A percentile compares a stretch with the other conserved stretches of the same genome.
Conservation (phyloP, 176 grass and related monocot species). For the Oryza glaberrima region DNA sequence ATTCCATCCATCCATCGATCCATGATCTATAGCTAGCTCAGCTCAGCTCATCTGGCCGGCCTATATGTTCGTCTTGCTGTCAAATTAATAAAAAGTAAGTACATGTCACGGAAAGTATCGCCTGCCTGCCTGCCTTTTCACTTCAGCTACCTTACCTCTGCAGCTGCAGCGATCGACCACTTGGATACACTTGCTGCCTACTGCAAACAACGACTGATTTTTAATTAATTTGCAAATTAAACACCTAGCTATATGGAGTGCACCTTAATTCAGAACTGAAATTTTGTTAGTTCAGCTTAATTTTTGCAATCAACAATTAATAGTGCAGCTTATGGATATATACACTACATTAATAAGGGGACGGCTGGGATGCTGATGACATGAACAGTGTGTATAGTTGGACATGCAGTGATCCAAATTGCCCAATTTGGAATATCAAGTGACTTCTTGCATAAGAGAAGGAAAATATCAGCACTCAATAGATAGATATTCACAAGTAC, state of each 20-base stretch:
- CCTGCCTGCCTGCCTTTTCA: background rate
- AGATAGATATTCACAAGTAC: background rate
- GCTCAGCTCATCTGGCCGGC: background rate
- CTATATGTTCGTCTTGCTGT: background rate
- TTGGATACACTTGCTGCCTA: background rate
- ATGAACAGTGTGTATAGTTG: background rate
- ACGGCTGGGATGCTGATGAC: too few relatives aligned
- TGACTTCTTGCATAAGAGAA: background rate
- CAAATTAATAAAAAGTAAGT: constrained; percentile 29
- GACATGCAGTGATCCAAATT: background rate
- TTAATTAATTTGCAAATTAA: background rate
- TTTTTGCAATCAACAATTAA: background rate
- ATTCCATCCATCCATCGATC: background rate
- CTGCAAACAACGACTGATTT: background rate
- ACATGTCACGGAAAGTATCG: constrained; percentile 57
- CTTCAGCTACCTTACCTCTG: background rate
- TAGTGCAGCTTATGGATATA: background rate
- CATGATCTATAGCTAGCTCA: background rate
- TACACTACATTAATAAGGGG: too few relatives aligned
- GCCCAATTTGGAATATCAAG: background rate
- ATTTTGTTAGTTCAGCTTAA: background rate
- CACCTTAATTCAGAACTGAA: background rate
- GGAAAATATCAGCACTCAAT: background rate
- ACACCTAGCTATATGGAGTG: background rate
- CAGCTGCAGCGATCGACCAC: background rate